These are phyloP conservation scores for Uronychia binucleata DNA, from an alignment of 73 alveolate genomes.

Conservation along the genomic window DNA sequence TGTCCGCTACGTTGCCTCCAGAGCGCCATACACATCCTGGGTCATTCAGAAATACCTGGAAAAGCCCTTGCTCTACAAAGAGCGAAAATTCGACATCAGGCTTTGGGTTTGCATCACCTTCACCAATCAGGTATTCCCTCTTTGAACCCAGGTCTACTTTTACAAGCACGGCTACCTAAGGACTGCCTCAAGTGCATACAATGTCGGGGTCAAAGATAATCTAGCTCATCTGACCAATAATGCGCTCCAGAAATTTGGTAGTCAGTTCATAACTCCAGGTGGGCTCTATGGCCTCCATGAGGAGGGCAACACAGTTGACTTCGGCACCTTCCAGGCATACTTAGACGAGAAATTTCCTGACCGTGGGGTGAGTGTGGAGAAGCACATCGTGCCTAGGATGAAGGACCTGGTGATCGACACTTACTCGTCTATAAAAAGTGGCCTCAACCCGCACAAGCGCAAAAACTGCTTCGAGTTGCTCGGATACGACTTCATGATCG, in stretches of 20 bases:
- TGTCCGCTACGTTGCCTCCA: too few relatives aligned
- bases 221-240: constrained; percentile 90
- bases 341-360: constrained; percentile 68
- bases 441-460: constrained; percentile 72
- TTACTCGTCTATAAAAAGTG: constrained; percentile 65
- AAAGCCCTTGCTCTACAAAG: constrained; percentile 78
- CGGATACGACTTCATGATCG: constrained; percentile 91
- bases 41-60: constrained; percentile 84
- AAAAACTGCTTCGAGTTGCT: constrained; percentile 81
- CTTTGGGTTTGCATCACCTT: constrained; percentile 80
- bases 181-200: constrained; percentile 42
- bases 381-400: constrained; percentile 83
- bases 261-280: constrained; percentile 9
- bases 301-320: constrained; percentile 87
- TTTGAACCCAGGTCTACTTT: constrained; percentile 38
- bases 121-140: constrained; percentile 1
- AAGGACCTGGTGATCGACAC: constrained; percentile 86
- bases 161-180: constrained; percentile 63
- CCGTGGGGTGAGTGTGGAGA: constrained; percentile 61
- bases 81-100: constrained; percentile 86
- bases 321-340: constrained; percentile 65
- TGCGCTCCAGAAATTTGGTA: constrained; percentile 78
- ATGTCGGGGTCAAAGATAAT: constrained; percentile 60
- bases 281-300: constrained; percentile 77
- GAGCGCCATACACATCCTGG: too few relatives aligned